Evolutionary conservation across 2,329 filamentous ascomycete species (phyloP), one percentile per base, ranked within the genome.

Genomic region (Claviceps cyperi): DNA sequence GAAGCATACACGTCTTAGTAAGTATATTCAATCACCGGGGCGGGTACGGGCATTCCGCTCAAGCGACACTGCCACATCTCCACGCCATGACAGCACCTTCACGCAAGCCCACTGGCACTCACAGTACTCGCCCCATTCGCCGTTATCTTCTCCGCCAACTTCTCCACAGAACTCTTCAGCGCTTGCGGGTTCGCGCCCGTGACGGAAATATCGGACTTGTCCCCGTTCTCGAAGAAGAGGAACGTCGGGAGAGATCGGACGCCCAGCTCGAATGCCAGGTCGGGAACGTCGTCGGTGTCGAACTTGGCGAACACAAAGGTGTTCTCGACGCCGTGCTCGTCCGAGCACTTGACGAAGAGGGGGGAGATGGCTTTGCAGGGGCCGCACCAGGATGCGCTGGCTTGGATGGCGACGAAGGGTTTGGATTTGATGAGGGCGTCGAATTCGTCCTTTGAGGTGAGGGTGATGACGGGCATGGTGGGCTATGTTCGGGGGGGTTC

Each of bases 291-390:
- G 62, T 81, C 78, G 60, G 77, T 76, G 65, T 81, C 72, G 62
- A 81, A 71, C 64, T 77, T 77, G 59, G 74, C 75, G 54, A 81
- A 81, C 54, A 70, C 69, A 46, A 74, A 69, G 43, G 66, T 62
- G 48, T 70, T 66, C 17, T 68, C 66, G 22, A 66, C 54, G 50
- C 60, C 55, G 55, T 59, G 56, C 36, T 57, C 56, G 46, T 60
- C 60, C 44, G 76, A 71, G 48, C 78, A 69, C 59, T 71, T 66
- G 52, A 58, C 59, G 69, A 73, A 80, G 52, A 74, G 57, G 53
- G 77, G 77, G 21, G 75, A 73, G 59, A 81, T 80, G 57, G 67
- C 66, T 64, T 76, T 77, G 74, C 78, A 81, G 28, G 77, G 78
- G 39, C 69, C 71, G 64, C 77, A 81, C 78, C 78, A 81, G 58